These are phyloP conservation scores for Chamaecrista fasciculata DNA, from an alignment of 306 rosid species.

Conservation along the genomic window DNA sequence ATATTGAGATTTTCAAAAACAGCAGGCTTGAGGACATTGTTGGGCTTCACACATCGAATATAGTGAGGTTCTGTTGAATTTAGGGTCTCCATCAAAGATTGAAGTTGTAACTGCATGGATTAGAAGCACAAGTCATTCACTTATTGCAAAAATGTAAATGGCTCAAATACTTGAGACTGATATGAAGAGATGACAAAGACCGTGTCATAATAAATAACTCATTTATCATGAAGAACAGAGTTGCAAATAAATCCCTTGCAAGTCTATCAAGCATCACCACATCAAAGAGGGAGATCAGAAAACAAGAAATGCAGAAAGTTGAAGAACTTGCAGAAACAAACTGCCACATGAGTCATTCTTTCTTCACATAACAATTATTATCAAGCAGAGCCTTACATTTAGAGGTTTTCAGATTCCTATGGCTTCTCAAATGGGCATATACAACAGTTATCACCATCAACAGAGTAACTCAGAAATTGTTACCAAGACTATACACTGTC, in stretches of 20 bases:
- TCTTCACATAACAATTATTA: neutral
- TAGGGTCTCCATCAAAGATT: constrained; percentile 98
- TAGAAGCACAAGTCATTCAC: constrained; percentile 25
- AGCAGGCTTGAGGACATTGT: constrained; percentile 93
- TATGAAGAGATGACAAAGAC: constrained; percentile 1
- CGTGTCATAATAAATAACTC: neutral
- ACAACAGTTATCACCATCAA: neutral
- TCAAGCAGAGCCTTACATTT: neutral
- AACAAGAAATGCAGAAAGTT: neutral
- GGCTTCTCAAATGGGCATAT: neutral
- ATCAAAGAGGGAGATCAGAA: neutral
- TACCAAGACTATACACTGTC: neutral
- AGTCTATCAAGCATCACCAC: neutral
- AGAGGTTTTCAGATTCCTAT: neutral
- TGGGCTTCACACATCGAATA: constrained; percentile 99
- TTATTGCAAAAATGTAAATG: constrained; percentile 24
- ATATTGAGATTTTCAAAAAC: constrained; percentile 87
- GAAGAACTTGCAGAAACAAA: neutral
- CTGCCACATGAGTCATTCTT: neutral
- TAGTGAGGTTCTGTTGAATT: constrained; percentile 97
- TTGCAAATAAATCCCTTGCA: neutral
- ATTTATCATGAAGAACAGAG: neutral
- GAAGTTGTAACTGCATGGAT: constrained; percentile 91
- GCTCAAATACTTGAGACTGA: constrained; percentile 11
- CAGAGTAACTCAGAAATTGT: neutral